Conservation (phyloP, 352 stramenopile species). For the Paralagenidium karlingii region DNA sequence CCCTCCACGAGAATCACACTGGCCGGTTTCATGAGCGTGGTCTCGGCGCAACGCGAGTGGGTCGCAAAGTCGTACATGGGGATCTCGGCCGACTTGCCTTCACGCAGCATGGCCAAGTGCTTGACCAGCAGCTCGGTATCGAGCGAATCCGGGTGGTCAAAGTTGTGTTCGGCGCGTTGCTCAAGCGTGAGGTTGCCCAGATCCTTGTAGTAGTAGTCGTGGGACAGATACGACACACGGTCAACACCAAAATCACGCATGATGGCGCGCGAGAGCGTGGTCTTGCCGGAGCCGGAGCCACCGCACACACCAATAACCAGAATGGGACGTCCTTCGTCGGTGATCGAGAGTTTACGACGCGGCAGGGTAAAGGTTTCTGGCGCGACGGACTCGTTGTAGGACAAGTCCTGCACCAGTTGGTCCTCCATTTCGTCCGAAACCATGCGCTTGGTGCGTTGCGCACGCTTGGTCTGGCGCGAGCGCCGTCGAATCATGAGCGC, state of each 20-base stretch:
- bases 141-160: slow-evolving; percentile 95
- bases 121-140: slow-evolving; percentile 91
- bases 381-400: slow-evolving; percentile 62
- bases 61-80: slow-evolving; percentile 94
- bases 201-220: slow-evolving; percentile 97
- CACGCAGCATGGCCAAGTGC: slow-evolving; percentile 81
- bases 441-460: slow-evolving; percentile 23
- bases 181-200: slow-evolving; percentile 78
- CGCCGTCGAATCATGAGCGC: slow-evolving; percentile 27
- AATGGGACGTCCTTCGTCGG: slow-evolving; percentile 53
- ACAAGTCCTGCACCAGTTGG: slow-evolving; percentile 72
- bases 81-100: slow-evolving; percentile 81
- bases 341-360: slow-evolving; percentile 14
- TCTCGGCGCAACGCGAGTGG: slow-evolving; percentile 81
- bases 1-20: slow-evolving; percentile 93
- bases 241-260: slow-evolving; percentile 79
- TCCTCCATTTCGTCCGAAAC: slow-evolving; percentile 44
- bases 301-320: slow-evolving; percentile 88
- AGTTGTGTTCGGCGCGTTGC: slow-evolving; percentile 89
- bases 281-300: slow-evolving; percentile 86
- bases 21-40: slow-evolving; percentile 70
- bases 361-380: slow-evolving; percentile 7
- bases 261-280: slow-evolving; percentile 83
- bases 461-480: slow-evolving; percentile 21
- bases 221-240: slow-evolving; percentile 89